Evolutionary conservation across 805 yeast genomes (phyloP), one percentile per base, ranked within the genome.

Genomic region (Monosporozyma servazzii): DNA sequence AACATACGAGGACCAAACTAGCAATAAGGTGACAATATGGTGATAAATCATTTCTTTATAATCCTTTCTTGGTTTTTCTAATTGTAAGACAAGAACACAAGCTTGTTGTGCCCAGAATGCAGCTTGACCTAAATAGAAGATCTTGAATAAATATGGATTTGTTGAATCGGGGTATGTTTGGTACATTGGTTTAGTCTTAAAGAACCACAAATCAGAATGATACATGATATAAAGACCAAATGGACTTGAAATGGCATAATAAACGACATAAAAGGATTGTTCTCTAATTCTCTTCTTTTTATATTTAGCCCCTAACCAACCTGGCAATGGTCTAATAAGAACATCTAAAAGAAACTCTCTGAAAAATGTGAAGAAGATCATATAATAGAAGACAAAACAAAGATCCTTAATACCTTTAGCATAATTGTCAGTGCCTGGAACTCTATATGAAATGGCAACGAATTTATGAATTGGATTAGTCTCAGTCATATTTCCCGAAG

Each of bases 91-190:
- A 56, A 93, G 74, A 31, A 93, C 86, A 42, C 87, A 81, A 1
- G 95, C 83, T 71, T 93, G 99, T 72, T 93, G 99, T 20, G 89
- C 82, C 99, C 99, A 93, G 69, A 88, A 93, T 5, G 97, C 86
- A 3, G 98, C 97, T 72, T 93, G 98, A 41, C 87, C 81, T 54
- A 93, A 73, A 67, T 93, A 93, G 65, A 85, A 93, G 11, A 81
- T 67, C 71, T 93, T 93, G 73, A 86, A 85, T 52, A 75, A 72
- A 54, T 72, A 76, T 51, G 78, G 83, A 63, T 86, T 86, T 31
- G 84, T 75, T 53, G 78, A 74, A 71, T 93, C 98, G 7, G 99
- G 99, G 67, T 84, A 91, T 23, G 78, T 72, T 53, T 67, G 75
- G 68, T 88, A 93, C 74, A 91, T 86, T 40, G 88, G 81, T 4